Conservation (phyloP, 2,329 filamentous ascomycete genomes). For the Cordyceps javanica region DNA sequence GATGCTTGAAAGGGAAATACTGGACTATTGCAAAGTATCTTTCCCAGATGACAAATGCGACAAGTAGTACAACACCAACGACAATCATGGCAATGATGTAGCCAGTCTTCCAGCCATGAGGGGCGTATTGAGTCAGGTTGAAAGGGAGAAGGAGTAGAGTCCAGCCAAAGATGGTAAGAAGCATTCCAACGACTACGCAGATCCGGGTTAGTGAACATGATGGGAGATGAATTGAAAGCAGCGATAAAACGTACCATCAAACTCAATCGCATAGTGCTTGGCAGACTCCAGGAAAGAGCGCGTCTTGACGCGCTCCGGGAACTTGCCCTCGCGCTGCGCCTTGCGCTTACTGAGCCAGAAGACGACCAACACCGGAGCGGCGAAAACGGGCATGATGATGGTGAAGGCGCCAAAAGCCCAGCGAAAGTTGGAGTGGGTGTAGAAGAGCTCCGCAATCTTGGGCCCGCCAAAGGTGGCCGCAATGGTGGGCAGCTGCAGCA, state of each 20-base stretch:
- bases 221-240: neutral
- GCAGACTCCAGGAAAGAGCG: slow-evolving; percentile 42
- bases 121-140: slow-evolving; percentile 29
- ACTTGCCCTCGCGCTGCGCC: slow-evolving; percentile 42
- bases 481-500: slow-evolving; percentile 39
- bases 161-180: slow-evolving; percentile 45
- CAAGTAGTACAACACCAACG: slow-evolving; percentile 42
- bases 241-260: slow-evolving; percentile 40
- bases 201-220: neutral
- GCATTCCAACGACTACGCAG: slow-evolving; percentile 37
- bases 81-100: slow-evolving; percentile 44
- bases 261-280: slow-evolving; percentile 49
- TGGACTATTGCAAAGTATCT: slow-evolving; percentile 48
- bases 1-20: slow-evolving; percentile 49
- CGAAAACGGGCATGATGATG: slow-evolving; percentile 51
- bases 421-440: slow-evolving; percentile 32
- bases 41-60: slow-evolving; percentile 51
- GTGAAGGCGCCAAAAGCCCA: slow-evolving; percentile 56
- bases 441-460: slow-evolving; percentile 33
- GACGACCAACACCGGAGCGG: slow-evolving; percentile 29
- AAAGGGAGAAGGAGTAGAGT: slow-evolving; percentile 49
- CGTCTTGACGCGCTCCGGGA: slow-evolving; percentile 35
- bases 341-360: slow-evolving; percentile 36
- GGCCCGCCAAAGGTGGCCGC: slow-evolving; percentile 39
- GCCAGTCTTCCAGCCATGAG: slow-evolving; percentile 34